Conservation (phyloP, 1,284 basidiomycete genomes). For the Athelia psychrophila region DNA sequence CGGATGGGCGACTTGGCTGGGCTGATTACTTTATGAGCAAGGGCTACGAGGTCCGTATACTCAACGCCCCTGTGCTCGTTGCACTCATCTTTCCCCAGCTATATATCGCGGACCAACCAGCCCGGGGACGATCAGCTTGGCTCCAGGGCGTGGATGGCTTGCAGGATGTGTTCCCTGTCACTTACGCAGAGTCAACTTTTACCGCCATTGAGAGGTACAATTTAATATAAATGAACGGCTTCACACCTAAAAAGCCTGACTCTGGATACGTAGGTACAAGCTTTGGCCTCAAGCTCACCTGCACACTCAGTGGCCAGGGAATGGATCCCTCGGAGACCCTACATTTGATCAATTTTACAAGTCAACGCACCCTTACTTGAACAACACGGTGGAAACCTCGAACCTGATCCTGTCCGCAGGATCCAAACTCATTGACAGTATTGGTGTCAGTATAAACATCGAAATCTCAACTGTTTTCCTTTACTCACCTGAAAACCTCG, state of each 20-base stretch:
- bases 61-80: neutral
- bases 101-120: slow-evolving; percentile 49
- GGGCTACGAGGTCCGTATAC: slow-evolving; percentile 39
- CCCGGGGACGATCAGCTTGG: slow-evolving; percentile 46
- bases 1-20: slow-evolving; percentile 48
- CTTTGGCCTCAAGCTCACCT: slow-evolving; percentile 45
- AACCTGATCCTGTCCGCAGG: slow-evolving; percentile 25
- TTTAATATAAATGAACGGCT: no score
- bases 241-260: no score
- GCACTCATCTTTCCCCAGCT: slow-evolving; percentile 26
- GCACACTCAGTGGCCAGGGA: slow-evolving; percentile 52
- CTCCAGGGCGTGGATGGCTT: slow-evolving; percentile 37
- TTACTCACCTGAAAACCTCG: neutral
- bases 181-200: slow-evolving; percentile 36
- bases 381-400: slow-evolving; percentile 20
- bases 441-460: slow-evolving; percentile 19
- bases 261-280: slow-evolving; percentile 5
- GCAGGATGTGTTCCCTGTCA: slow-evolving; percentile 26
- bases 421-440: slow-evolving; percentile 23
- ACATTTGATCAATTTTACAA: slow-evolving; percentile 43
- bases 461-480: neutral
- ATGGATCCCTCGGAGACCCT: slow-evolving; percentile 40
- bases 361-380: slow-evolving; percentile 26
- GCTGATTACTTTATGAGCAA: slow-evolving; percentile 44
- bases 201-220: slow-evolving; percentile 36